Evolutionary conservation across 2,329 filamentous ascomycete species (phyloP).

Genomic region (Cyclaneusma minus): DNA sequence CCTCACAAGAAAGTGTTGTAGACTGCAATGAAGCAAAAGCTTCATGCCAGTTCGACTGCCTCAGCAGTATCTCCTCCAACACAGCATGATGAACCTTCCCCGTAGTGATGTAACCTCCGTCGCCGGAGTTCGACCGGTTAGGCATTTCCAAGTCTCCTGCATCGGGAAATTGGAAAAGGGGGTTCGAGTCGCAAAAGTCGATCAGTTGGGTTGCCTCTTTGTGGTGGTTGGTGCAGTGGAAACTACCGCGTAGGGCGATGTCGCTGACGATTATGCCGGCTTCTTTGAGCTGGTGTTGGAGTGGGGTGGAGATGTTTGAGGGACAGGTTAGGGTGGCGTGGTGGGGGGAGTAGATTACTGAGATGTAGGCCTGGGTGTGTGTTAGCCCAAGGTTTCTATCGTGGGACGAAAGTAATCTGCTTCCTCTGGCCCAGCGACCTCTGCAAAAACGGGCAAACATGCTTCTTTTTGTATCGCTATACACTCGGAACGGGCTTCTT

Average conservation of each 20-base stretch:
- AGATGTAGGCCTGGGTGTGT: slow-evolving; percentile 19
- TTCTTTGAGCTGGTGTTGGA: slow-evolving; percentile 13
- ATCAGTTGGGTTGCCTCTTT: slow-evolving; percentile 10
- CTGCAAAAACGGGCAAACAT: no score
- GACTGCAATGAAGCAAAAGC: slow-evolving; percentile 12
- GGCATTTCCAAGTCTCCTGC: slow-evolving; percentile 14
- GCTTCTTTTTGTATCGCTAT: no score
- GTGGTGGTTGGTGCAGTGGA: slow-evolving; percentile 14
- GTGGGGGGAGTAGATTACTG: slow-evolving; percentile 21
- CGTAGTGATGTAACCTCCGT: slow-evolving; percentile 7
- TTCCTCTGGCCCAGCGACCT: no score
- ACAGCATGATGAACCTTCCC: slow-evolving; percentile 17
- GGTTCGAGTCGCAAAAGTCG: slow-evolving; percentile 13
- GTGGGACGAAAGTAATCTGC: slow-evolving; percentile 6
- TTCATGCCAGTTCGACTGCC: slow-evolving; percentile 20
- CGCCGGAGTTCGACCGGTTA: slow-evolving; percentile 10
- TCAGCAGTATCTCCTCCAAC: slow-evolving; percentile 18
- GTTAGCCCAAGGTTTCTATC: background rate
- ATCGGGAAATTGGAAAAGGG: slow-evolving; percentile 19
- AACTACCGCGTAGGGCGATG: slow-evolving; percentile 18
- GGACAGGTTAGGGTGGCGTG: slow-evolving; percentile 21
- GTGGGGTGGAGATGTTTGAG: slow-evolving; percentile 4
- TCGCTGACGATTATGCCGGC: slow-evolving; percentile 15
- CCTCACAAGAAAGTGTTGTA: slow-evolving; percentile 3
- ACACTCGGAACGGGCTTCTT: no score